Percentiles rank a stretch among this genome's conserved stretches.
These are phyloP conservation scores for Pseudocercospora eumusae DNA, from an alignment of 2,329 filamentous ascomycete genomes.

Conservation along the genomic window DNA sequence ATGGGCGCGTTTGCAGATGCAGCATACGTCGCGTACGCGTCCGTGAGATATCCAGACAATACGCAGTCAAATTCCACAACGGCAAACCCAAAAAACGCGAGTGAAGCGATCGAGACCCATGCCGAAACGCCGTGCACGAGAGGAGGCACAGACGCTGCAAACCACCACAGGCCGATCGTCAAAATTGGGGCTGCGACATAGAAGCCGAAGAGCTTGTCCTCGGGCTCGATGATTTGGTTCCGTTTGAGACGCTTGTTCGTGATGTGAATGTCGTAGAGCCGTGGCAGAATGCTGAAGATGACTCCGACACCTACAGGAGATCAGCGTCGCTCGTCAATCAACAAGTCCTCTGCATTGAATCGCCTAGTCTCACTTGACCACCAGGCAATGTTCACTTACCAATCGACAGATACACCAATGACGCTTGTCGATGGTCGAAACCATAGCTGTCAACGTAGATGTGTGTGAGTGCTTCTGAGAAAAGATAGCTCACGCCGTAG, in stretches of 20 bases:
- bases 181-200: slow-evolving; percentile 49
- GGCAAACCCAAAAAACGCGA: slow-evolving; percentile 51
- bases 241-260: slow-evolving; percentile 33
- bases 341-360: too few species aligned
- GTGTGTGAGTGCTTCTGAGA: slow-evolving; percentile 47
- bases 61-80: slow-evolving; percentile 50
- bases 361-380: too few species aligned
- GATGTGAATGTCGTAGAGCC: slow-evolving; percentile 46
- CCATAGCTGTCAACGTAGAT: slow-evolving; percentile 42
- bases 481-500: slow-evolving; percentile 51
- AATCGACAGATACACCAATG: slow-evolving; percentile 58
- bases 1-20: slow-evolving; percentile 50
- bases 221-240: slow-evolving; percentile 40
- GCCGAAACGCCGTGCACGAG: slow-evolving; percentile 35
- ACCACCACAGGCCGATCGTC: slow-evolving; percentile 49
- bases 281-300: slow-evolving; percentile 46
- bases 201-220: slow-evolving; percentile 54
- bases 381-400: slow-evolving; percentile 44
- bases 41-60: slow-evolving; percentile 48
- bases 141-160: slow-evolving; percentile 53
- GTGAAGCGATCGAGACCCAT: slow-evolving; percentile 29
- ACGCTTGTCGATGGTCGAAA: slow-evolving; percentile 48
- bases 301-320: slow-evolving; percentile 49
- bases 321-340: not conserved
- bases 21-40: slow-evolving; percentile 49